Evolutionary conservation across 441 rosid genomes (phyloP).

Genomic region (Mallotus repandus): DNA sequence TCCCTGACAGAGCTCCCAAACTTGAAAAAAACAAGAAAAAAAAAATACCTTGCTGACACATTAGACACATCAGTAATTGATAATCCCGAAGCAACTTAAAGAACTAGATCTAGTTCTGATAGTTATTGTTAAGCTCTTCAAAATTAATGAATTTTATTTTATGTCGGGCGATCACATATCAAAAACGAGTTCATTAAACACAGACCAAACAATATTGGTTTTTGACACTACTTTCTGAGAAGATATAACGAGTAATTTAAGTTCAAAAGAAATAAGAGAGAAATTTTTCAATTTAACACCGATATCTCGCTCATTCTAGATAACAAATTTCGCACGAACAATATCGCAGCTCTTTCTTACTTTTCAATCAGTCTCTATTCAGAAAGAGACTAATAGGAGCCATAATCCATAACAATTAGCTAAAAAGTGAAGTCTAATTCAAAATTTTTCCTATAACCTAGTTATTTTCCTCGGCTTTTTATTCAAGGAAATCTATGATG

Average conservation of each 20-base stretch:
- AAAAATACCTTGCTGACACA: too few species aligned
- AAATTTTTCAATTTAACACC: background rate
- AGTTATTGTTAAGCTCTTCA: too few species aligned
- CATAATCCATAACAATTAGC: background rate
- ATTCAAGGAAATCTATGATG: background rate
- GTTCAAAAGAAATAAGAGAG: background rate
- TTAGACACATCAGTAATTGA: background rate
- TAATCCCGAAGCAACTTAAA: background rate
- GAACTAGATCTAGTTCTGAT: background rate
- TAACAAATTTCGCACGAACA: background rate
- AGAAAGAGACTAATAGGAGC: background rate
- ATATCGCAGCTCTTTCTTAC: background rate
- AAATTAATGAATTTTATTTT: background rate
- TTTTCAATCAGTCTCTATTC: too few species aligned
- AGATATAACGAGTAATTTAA: background rate
- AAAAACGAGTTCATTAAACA: background rate
- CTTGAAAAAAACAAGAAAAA: too few species aligned
- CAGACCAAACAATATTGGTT: background rate
- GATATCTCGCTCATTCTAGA: background rate
- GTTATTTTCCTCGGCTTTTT: slow-evolving; percentile 5
- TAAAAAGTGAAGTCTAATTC: background rate
- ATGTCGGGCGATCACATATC: background rate
- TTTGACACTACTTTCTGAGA: background rate
- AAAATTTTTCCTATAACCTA: background rate
- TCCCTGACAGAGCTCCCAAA: too few species aligned